Evolutionary conservation across 257 asterid genomes (phyloP).

Genomic region (Gynochthodes officinalis): DNA sequence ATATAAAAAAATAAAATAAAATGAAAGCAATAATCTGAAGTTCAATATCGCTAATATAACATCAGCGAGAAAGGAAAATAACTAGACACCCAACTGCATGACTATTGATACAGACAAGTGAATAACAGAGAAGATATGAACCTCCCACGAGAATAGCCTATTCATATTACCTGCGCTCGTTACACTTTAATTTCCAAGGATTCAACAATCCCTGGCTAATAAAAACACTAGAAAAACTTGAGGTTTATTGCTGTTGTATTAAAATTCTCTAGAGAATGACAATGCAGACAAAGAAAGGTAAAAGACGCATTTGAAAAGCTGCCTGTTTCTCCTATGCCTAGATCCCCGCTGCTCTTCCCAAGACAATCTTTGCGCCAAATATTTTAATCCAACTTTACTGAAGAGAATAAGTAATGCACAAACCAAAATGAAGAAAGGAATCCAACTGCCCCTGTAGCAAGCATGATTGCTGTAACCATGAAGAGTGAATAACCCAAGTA

Average conservation of each 20-base stretch:
- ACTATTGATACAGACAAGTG: slow-evolving; percentile 6
- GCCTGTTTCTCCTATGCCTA: slow-evolving; percentile 19
- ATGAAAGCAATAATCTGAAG: background rate
- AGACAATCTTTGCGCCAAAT: slow-evolving; percentile 4
- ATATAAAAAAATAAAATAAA: too few species aligned
- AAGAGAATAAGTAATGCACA: slow-evolving; percentile 83
- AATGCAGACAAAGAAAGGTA: slow-evolving; percentile 20
- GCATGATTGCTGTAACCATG: slow-evolving; percentile 82
- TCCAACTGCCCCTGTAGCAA: slow-evolving; percentile 86
- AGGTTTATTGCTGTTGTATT: slow-evolving; percentile 23
- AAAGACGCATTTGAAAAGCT: slow-evolving; percentile 20
- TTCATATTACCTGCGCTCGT: slow-evolving; percentile 5
- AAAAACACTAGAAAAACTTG: slow-evolving; percentile 15
- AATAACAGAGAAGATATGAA: background rate
- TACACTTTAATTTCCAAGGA: slow-evolving; percentile 1
- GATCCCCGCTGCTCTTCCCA: slow-evolving; percentile 12
- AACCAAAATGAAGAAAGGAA: slow-evolving; percentile 88
- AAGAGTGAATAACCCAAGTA: slow-evolving; percentile 80
- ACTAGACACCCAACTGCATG: background rate
- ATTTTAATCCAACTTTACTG: slow-evolving; percentile 74
- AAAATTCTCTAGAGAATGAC: slow-evolving; percentile 18
- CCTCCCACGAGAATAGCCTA: background rate
- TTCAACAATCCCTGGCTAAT: background rate
- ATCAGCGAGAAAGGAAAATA: background rate
- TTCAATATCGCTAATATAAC: background rate